Evolutionary conservation across 164 flowering plant species (phyloP).

Genomic region (Magnolia kwangsiensis): DNA sequence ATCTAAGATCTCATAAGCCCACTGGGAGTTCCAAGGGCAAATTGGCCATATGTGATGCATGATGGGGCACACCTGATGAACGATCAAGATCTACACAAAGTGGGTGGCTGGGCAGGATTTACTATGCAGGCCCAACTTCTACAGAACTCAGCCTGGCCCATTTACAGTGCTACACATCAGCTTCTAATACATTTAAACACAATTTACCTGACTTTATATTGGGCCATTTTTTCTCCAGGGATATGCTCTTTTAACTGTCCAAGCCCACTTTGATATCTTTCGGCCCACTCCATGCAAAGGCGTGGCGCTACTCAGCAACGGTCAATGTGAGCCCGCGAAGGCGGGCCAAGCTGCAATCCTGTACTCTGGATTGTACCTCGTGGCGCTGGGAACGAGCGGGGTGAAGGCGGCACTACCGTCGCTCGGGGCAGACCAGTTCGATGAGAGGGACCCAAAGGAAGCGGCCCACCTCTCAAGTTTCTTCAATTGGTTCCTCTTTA

Average conservation of each 20-base stretch:
- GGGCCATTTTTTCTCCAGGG: slow-evolving; percentile 30
- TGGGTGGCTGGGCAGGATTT: too few species aligned
- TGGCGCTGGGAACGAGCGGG: slow-evolving; percentile 63
- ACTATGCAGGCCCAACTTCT: too few species aligned
- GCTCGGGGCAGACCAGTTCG: slow-evolving; percentile 77
- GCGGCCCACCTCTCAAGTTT: slow-evolving; percentile 49
- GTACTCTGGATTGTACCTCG: slow-evolving; percentile 45
- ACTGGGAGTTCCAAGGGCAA: too few species aligned
- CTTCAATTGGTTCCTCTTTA: slow-evolving; percentile 72
- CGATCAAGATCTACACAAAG: too few species aligned
- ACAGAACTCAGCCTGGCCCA: too few species aligned
- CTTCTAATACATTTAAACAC: too few species aligned
- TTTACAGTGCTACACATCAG: too few species aligned
- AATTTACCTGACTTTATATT: too few species aligned
- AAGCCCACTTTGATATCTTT: slow-evolving; percentile 51
- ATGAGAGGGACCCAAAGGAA: slow-evolving; percentile 48
- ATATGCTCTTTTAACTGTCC: slow-evolving; percentile 43
- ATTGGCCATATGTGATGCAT: too few species aligned
- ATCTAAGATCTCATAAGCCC: too few species aligned
- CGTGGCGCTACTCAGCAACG: slow-evolving; percentile 13
- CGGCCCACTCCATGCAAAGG: slow-evolving; percentile 54
- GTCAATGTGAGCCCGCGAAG: slow-evolving; percentile 40
- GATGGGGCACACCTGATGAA: too few species aligned
- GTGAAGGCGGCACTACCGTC: slow-evolving; percentile 63
- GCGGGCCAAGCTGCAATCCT: slow-evolving; percentile 40